A percentile compares a stretch with the other conserved stretches of the same genome.
These are phyloP conservation scores for Penicillium atrosanguineum DNA, from an alignment of 495 filamentous ascomycete genomes.

Conservation along the genomic window DNA sequence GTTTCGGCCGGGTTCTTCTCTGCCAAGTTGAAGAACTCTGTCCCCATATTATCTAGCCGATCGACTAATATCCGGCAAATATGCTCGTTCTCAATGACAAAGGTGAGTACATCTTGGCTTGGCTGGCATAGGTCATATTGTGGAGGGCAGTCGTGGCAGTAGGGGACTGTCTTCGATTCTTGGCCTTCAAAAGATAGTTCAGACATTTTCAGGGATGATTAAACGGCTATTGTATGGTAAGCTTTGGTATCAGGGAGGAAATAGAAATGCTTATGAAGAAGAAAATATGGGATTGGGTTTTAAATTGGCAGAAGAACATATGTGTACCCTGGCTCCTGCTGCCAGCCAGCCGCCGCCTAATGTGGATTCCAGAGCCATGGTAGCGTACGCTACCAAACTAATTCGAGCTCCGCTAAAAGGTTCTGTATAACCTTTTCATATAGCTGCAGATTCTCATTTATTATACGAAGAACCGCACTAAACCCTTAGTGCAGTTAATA, in stretches of 20 bases:
- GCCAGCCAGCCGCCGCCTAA: constrained; percentile 1
- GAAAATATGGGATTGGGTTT: background rate
- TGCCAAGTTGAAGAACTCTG: background rate
- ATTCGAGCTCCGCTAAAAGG: background rate
- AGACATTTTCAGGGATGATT: constrained; percentile 2
- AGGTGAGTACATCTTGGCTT: constrained; percentile 7
- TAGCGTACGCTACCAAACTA: background rate
- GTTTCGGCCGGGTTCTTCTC: background rate
- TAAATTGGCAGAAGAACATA: background rate
- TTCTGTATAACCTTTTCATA: background rate
- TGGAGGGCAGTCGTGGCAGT: constrained; percentile 4
- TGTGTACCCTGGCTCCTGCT: background rate
- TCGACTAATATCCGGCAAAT: background rate
- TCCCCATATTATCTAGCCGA: background rate
- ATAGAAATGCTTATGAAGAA: background rate
- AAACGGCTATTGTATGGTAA: background rate
- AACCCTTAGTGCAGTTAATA: too few relatives aligned
- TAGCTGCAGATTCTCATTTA: background rate
- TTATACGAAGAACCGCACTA: too few relatives aligned
- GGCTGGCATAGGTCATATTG: constrained; percentile 11
- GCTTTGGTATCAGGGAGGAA: background rate
- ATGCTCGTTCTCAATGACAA: constrained; percentile 9
- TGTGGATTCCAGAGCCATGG: background rate
- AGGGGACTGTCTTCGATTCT: constrained; percentile 8
- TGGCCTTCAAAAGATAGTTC: background rate